Percentiles rank a stretch among this genome's conserved stretches.
These are phyloP conservation scores for Colletotrichum sp. DNA, from an alignment of 2,329 filamentous ascomycete species.

Conservation along the genomic window DNA sequence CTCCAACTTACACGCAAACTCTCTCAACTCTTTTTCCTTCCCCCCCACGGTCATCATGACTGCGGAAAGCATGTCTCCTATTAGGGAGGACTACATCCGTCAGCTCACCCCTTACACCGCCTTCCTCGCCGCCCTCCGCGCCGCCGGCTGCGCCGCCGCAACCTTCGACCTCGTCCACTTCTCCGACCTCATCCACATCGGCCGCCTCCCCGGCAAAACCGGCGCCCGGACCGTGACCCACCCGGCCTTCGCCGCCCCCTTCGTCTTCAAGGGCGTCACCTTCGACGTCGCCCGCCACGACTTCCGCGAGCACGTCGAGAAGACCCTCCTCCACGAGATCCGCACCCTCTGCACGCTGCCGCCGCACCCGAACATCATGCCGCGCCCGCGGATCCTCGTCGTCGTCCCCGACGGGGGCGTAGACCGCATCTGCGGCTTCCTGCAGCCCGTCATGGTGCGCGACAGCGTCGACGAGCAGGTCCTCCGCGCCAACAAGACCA, in stretches of 20 bases:
- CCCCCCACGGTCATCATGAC: not conserved
- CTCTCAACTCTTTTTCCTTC: not conserved
- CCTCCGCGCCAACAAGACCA: conserved; percentile 8
- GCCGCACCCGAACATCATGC: conserved; percentile 24
- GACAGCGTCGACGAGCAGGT: conserved; percentile 22
- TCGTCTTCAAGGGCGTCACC: conserved; percentile 24
- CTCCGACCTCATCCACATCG: not conserved
- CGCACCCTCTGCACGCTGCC: conserved; percentile 16
- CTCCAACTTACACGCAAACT: not conserved
- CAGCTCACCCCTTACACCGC: conserved; percentile 6
- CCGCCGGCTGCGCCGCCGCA: not conserved
- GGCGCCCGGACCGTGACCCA: conserved; percentile 11
- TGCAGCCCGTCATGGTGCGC: conserved; percentile 17
- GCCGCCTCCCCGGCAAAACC: conserved; percentile 18
- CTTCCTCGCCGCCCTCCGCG: not conserved
- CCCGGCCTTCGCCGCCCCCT: not conserved
- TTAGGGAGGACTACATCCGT: conserved; percentile 9
- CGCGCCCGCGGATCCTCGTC: conserved; percentile 14
- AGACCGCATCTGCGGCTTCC: conserved; percentile 20
- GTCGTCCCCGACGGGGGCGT: not conserved
- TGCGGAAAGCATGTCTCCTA: not conserved
- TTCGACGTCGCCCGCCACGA: conserved; percentile 4
- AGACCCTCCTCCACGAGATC: conserved; percentile 23
- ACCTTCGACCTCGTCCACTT: conserved; percentile 8
- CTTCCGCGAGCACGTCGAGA: conserved; percentile 8